Conservation (phyloP, 805 yeast genomes). For the Sungouiozyma intestinalis region DNA sequence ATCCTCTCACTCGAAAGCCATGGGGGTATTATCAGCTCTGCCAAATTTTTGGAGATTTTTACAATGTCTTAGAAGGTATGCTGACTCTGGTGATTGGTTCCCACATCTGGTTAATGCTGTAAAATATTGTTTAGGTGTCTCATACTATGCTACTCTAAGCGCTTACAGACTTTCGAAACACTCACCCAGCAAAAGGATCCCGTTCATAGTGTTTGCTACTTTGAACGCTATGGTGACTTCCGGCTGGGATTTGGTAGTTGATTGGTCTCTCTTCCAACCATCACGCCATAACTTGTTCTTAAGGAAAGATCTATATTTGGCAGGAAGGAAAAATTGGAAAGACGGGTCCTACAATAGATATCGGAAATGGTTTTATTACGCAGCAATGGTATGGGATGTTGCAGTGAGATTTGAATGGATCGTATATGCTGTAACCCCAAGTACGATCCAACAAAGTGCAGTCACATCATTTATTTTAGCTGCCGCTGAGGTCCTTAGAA, state of each 20-base stretch:
- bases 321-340: constrained; percentile 30
- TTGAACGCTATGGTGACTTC: constrained; percentile 61
- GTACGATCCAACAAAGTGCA: constrained; percentile 79
- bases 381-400: constrained; percentile 65
- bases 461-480: constrained; percentile 77
- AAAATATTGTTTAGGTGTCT: constrained; percentile 59
- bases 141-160: constrained; percentile 65
- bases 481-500: constrained; percentile 65
- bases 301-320: constrained; percentile 63
- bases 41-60: constrained; percentile 87
- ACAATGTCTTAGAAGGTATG: constrained; percentile 85
- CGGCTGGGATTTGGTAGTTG: constrained; percentile 90
- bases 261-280: constrained; percentile 77
- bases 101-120: constrained; percentile 88
- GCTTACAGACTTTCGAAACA: constrained; percentile 46
- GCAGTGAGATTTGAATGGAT: constrained; percentile 84
- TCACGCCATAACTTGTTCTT: constrained; percentile 46
- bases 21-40: constrained; percentile 77
- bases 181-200: constrained; percentile 32
- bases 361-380: constrained; percentile 46
- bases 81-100: constrained; percentile 90
- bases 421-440: constrained; percentile 69
- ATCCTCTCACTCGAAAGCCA: constrained; percentile 57
- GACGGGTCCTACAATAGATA: constrained; percentile 21
- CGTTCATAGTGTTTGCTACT: constrained; percentile 64